These are phyloP conservation scores for Bassia scoparia DNA, from an alignment of 148 eudicot species.

Conservation along the genomic window DNA sequence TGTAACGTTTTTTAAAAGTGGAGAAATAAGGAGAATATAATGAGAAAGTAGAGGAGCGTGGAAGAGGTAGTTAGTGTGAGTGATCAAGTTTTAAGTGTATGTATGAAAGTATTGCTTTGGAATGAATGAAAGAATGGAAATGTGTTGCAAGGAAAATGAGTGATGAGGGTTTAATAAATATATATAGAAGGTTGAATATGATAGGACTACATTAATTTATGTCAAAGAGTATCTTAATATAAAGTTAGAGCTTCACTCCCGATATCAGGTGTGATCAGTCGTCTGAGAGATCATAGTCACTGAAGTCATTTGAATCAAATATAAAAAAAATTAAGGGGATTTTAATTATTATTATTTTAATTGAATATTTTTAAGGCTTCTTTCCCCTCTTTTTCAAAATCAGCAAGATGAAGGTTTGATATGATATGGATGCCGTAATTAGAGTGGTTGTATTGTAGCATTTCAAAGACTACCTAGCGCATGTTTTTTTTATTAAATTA, in stretches of 20 bases:
- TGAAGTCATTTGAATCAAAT: too few relatives aligned
- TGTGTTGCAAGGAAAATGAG: background rate
- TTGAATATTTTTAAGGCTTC: too few relatives aligned
- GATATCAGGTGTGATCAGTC: too few relatives aligned
- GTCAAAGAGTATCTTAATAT: background rate
- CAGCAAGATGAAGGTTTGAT: slow-evolving; percentile 18
- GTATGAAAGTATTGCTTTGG: slow-evolving; percentile 10
- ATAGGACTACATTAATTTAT: background rate
- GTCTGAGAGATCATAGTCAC: too few relatives aligned
- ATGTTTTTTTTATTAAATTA: slow-evolving; percentile 5
- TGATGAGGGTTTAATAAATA: slow-evolving; percentile 6
- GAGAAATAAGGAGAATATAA: background rate
- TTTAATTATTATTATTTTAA: too few relatives aligned
- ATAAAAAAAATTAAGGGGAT: too few relatives aligned
- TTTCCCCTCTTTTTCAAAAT: slow-evolving; percentile 15
- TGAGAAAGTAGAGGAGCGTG: slow-evolving; percentile 19
- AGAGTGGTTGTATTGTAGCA: slow-evolving; percentile 11
- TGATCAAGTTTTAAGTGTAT: slow-evolving; percentile 27
- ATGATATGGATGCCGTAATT: slow-evolving; percentile 17
- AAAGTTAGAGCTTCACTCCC: too few relatives aligned
- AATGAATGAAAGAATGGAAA: slow-evolving; percentile 8
- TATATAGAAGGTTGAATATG: slow-evolving; percentile 9
- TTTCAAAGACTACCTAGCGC: slow-evolving; percentile 17
- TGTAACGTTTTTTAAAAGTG: background rate
- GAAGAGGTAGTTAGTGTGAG: slow-evolving; percentile 37